Conservation (phyloP, 2,329 filamentous ascomycete genomes). For the Diaporthe vaccinii region DNA sequence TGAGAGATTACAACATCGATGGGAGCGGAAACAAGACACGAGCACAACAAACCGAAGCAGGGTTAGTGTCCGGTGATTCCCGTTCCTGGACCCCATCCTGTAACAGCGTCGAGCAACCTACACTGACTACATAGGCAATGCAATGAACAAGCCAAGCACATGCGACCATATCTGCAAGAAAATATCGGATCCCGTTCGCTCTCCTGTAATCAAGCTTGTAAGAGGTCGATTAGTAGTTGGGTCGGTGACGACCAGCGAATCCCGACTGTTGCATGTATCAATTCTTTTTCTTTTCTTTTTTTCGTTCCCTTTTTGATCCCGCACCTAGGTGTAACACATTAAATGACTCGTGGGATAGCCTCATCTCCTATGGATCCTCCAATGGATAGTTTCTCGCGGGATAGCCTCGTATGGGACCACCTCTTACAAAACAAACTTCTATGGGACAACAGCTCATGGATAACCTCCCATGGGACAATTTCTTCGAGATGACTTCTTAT, state of each 20-base stretch:
- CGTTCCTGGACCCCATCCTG: neutral
- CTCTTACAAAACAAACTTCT: no score
- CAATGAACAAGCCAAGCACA: neutral
- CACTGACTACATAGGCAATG: neutral
- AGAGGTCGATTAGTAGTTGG: constrained; percentile 18
- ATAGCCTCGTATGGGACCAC: no score
- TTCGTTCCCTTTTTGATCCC: neutral
- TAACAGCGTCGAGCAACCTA: neutral
- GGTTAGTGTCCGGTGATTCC: neutral
- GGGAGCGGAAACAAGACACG: neutral
- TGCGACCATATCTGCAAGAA: constrained; percentile 24
- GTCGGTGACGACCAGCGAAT: constrained; percentile 28
- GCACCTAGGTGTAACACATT: no score
- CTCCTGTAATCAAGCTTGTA: constrained; percentile 21
- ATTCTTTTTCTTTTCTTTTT: neutral
- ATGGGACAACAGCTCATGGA: no score
- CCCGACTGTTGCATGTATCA: constrained; percentile 21
- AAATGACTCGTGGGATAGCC: no score
- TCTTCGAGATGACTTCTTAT: no score
- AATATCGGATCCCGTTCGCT: constrained; percentile 24
- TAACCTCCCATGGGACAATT: no score
- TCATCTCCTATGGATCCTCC: no score
- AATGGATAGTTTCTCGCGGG: no score
- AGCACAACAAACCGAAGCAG: neutral
- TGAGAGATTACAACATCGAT: neutral